Conservation (phyloP, 31 red algal genomes). For the Asparagopsis taxiformis region DNA sequence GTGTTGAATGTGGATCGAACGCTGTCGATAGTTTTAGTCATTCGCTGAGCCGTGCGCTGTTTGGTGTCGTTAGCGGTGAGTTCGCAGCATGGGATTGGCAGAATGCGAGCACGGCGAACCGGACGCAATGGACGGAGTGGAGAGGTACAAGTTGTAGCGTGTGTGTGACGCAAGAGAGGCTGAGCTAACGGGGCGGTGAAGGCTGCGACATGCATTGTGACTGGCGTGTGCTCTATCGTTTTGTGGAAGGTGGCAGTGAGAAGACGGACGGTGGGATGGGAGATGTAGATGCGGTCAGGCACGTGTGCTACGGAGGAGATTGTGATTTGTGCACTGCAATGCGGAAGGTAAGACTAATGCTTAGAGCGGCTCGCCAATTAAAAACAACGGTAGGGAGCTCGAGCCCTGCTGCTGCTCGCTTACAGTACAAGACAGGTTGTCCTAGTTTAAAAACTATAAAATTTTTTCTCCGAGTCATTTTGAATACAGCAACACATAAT, state of each 20-base stretch:
- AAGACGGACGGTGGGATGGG: background rate
- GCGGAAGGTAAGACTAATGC: too few relatives aligned
- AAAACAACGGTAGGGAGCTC: too few relatives aligned
- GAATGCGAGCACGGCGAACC: background rate
- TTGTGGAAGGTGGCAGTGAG: background rate
- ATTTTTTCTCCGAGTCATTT: too few relatives aligned
- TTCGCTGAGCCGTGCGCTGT: slow-evolving; percentile 64
- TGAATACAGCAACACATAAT: too few relatives aligned
- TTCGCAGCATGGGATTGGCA: background rate
- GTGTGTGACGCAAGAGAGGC: background rate
- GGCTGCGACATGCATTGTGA: slow-evolving; percentile 3
- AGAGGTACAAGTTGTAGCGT: background rate
- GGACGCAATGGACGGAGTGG: background rate
- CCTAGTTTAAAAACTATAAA: too few relatives aligned
- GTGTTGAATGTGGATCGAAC: slow-evolving; percentile 81
- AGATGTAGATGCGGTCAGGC: too few relatives aligned
- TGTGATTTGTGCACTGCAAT: too few relatives aligned
- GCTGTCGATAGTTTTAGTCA: slow-evolving; percentile 92
- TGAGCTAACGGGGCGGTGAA: background rate
- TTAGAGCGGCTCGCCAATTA: too few relatives aligned
- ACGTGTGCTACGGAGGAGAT: too few relatives aligned
- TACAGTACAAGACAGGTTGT: too few relatives aligned
- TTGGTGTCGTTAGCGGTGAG: slow-evolving; percentile 26
- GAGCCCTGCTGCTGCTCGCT: too few relatives aligned
- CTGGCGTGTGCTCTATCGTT: background rate